Conservation (phyloP, 2,329 filamentous ascomycete genomes). For the Paramyrothecium sp. region DNA sequence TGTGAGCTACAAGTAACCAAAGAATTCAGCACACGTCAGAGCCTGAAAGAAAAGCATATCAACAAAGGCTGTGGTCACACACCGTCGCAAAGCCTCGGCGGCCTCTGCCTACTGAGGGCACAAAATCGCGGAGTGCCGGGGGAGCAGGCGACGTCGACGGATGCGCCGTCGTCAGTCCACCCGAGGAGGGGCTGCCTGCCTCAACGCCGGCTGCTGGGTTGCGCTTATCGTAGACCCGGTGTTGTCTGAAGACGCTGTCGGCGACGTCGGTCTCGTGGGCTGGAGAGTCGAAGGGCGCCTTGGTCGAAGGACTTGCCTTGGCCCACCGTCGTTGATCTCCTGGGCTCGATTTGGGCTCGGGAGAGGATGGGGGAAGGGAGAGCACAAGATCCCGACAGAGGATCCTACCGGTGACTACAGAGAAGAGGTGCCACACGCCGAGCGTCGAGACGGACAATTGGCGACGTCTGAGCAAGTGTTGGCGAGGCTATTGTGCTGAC, state of each 20-base stretch:
- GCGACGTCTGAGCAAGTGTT: neutral
- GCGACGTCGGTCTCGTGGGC: neutral
- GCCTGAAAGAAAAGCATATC: slow-evolving; percentile 9
- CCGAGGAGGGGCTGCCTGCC: slow-evolving; percentile 2
- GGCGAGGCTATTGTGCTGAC: neutral
- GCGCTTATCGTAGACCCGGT: neutral
- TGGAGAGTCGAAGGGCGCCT: neutral
- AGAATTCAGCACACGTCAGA: neutral
- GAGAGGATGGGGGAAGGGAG: neutral
- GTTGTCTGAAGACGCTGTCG: neutral
- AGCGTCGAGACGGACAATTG: neutral
- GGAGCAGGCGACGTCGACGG: slow-evolving; percentile 25
- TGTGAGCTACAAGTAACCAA: slow-evolving; percentile 10
- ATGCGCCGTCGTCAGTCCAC: slow-evolving; percentile 30
- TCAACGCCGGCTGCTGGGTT: neutral
- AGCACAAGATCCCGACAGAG: neutral
- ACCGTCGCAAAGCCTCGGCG: slow-evolving; percentile 1
- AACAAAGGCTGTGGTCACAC: slow-evolving; percentile 6
- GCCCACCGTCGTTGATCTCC: neutral
- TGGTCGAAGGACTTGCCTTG: neutral
- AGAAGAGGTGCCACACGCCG: neutral
- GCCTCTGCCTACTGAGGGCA: neutral
- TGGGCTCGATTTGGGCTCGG: neutral
- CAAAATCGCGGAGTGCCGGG: neutral
- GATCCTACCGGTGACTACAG: neutral